Evolutionary conservation across 129 eudicot genomes (phyloP).

Genomic region (Flaveria brownii): DNA sequence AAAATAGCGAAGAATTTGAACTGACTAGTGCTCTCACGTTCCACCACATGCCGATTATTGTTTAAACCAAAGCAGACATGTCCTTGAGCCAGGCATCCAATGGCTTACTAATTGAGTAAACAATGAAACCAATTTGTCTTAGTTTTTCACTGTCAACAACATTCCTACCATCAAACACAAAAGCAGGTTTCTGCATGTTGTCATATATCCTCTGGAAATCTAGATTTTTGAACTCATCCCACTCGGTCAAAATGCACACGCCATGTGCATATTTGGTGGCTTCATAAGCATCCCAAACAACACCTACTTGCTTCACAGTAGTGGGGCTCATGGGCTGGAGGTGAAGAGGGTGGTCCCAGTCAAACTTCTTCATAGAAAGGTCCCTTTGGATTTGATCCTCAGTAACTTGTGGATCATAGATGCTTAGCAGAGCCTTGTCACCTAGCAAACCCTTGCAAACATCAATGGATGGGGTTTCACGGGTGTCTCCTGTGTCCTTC

Average conservation of each 20-base stretch:
- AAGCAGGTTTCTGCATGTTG: constrained; percentile 94
- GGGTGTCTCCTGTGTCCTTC: constrained; percentile 82
- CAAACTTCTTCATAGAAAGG: constrained; percentile 77
- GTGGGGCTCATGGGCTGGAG: constrained; percentile 95
- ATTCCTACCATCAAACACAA: constrained; percentile 83
- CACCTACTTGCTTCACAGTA: constrained; percentile 72
- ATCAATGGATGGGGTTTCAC: constrained; percentile 89
- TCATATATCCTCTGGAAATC: constrained; percentile 75
- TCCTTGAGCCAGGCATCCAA: constrained; percentile 89
- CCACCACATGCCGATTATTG: constrained; percentile 21
- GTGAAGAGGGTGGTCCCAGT: constrained; percentile 93
- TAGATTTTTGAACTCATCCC: constrained; percentile 83
- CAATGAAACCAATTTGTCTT: constrained; percentile 83
- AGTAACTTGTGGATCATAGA: constrained; percentile 85
- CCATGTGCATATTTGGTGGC: constrained; percentile 85
- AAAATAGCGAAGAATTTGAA: constrained; percentile 47
- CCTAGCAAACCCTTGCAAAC: constrained; percentile 85
- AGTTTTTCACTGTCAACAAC: constrained; percentile 57
- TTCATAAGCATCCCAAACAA: constrained; percentile 81
- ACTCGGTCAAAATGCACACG: constrained; percentile 77
- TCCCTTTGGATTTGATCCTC: constrained; percentile 90
- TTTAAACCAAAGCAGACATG: constrained; percentile 77
- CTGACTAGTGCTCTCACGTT: constrained; percentile 31
- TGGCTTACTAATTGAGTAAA: constrained; percentile 91
- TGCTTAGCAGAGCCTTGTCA: constrained; percentile 78